Conservation (phyloP, 2,329 filamentous ascomycete species). For the Ascochyta rabiei region DNA sequence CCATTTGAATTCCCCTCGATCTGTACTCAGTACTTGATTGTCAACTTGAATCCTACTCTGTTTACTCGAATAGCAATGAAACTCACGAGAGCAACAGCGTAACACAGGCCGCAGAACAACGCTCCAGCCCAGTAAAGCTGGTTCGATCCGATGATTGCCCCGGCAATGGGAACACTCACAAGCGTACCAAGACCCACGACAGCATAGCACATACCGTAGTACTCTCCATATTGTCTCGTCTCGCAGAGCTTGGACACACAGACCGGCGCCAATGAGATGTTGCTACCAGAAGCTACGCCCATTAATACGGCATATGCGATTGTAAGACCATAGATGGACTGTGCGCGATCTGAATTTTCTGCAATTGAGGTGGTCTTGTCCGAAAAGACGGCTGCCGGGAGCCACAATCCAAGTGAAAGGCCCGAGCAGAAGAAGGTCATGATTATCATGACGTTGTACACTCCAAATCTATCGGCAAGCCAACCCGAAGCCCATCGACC, state of each 20-base stretch:
- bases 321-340: slow-evolving; percentile 60
- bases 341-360: slow-evolving; percentile 50
- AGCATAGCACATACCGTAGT: slow-evolving; percentile 85
- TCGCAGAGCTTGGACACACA: slow-evolving; percentile 82
- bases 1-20: too few relatives aligned
- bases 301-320: slow-evolving; percentile 78
- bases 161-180: slow-evolving; percentile 56
- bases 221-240: slow-evolving; percentile 81
- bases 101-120: slow-evolving; percentile 51
- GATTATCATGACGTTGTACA: slow-evolving; percentile 80
- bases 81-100: slow-evolving; percentile 3
- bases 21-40: too few relatives aligned
- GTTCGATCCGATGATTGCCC: slow-evolving; percentile 45
- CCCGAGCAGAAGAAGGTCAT: slow-evolving; percentile 69
- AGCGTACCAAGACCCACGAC: slow-evolving; percentile 73
- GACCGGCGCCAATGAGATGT: slow-evolving; percentile 82
- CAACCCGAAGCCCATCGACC: slow-evolving; percentile 81
- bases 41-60: too few relatives aligned
- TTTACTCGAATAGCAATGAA: too few relatives aligned
- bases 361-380: slow-evolving; percentile 33
- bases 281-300: slow-evolving; percentile 80
- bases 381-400: slow-evolving; percentile 60
- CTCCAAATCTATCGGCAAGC: slow-evolving; percentile 77
- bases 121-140: slow-evolving; percentile 49
- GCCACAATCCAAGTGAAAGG: slow-evolving; percentile 76